Percentiles rank a stretch among this genome's conserved stretches.
phyloP scores from a whole-genome alignment of 2,329 filamentous ascomycete species.

The Calonectria henricotiae region DNA sequence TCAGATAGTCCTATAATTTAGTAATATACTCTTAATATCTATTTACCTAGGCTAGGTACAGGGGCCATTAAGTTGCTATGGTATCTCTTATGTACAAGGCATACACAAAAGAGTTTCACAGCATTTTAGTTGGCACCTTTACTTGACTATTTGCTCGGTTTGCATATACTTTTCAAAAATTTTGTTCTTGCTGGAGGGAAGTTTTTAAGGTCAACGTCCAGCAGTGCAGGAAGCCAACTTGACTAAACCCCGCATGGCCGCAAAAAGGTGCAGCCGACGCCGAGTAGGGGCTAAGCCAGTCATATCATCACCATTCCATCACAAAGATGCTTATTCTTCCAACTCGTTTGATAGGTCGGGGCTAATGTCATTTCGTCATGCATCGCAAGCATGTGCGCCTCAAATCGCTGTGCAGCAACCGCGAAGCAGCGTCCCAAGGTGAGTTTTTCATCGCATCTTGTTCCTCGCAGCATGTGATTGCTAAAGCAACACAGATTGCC shows the following conservation, averaged over 20 bases:
- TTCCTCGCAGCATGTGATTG: background rate
- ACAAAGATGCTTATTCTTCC: background rate
- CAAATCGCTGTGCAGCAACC: background rate
- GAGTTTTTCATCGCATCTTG: background rate
- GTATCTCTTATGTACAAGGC: too few species aligned
- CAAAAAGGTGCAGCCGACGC: constrained; percentile 2
- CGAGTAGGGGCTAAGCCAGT: constrained; percentile 4
- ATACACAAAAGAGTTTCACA: too few species aligned
- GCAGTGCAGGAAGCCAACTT: too few species aligned
- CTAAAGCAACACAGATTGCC: background rate
- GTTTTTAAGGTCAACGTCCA: too few species aligned
- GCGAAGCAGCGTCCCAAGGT: background rate
- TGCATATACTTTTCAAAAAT: too few species aligned
- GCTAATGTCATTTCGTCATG: background rate
- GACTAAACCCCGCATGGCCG: background rate
- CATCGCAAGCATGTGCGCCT: constrained; percentile 1
- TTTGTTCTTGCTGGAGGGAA: too few species aligned
- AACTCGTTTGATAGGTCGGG: background rate
- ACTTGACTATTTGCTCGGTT: too few species aligned
- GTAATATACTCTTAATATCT: too few species aligned
- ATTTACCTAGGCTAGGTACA: too few species aligned
- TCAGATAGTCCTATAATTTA: too few species aligned
- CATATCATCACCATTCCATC: constrained; percentile 6
- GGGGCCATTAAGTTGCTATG: too few species aligned
- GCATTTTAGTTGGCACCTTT: too few species aligned